phyloP scores from a whole-genome alignment of 768 basidiomycete species.

The Tubosaeta sp. region DNA sequence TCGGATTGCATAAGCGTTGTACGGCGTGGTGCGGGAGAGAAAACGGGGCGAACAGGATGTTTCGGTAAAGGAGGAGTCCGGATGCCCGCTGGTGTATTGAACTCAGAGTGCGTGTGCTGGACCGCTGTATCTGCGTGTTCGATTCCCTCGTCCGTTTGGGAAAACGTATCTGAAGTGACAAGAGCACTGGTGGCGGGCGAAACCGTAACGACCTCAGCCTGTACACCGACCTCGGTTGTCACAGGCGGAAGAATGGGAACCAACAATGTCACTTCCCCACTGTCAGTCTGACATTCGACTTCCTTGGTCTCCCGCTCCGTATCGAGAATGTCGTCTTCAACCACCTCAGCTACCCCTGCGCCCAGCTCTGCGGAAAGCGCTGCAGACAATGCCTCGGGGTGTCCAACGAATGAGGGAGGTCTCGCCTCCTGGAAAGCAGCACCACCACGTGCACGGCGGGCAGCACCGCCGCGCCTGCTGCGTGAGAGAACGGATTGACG shows the following conservation, averaged over 20 bases:
- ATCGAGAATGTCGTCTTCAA: slow-evolving; percentile 37
- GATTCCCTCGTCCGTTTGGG: slow-evolving; percentile 47
- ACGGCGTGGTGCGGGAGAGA: slow-evolving; percentile 31
- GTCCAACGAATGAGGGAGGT: slow-evolving; percentile 66
- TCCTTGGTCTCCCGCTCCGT: slow-evolving; percentile 54
- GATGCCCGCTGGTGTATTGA: slow-evolving; percentile 31
- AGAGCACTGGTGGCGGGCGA: slow-evolving; percentile 12
- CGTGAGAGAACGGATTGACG: slow-evolving; percentile 54
- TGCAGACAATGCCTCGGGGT: slow-evolving; percentile 68
- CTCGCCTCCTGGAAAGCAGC: slow-evolving; percentile 66
- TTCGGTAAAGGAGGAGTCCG: slow-evolving; percentile 35
- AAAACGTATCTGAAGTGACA: slow-evolving; percentile 35
- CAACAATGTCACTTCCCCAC: slow-evolving; percentile 28
- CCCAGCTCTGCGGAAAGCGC: slow-evolving; percentile 67
- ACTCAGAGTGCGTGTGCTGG: slow-evolving; percentile 39
- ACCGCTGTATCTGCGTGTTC: slow-evolving; percentile 41
- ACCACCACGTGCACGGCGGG: slow-evolving; percentile 59
- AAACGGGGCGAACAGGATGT: slow-evolving; percentile 16
- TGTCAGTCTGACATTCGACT: slow-evolving; percentile 64
- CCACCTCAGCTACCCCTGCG: slow-evolving; percentile 40
- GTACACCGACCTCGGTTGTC: slow-evolving; percentile 39
- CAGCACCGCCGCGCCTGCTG: slow-evolving; percentile 44
- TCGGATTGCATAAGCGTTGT: slow-evolving; percentile 49
- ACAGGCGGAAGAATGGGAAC: slow-evolving; percentile 28
- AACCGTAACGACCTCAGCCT: slow-evolving; percentile 30